These are phyloP conservation scores for Diaporthe sp. DNA, from an alignment of 2,329 filamentous ascomycete species.

Conservation along the genomic window DNA sequence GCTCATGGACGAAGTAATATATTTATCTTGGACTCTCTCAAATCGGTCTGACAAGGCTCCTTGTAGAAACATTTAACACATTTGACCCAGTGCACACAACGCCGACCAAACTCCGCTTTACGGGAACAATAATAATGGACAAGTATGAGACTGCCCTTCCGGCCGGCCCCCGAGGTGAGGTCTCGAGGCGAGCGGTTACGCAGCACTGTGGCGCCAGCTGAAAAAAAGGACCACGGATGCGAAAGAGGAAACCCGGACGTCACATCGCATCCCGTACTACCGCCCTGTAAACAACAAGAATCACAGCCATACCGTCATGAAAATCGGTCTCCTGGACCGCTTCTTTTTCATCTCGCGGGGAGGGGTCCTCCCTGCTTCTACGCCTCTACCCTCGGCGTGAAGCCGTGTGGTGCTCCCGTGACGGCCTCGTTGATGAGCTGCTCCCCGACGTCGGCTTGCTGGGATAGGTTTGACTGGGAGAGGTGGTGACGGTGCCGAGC, in stretches of 20 bases:
- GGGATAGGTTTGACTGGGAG: background rate
- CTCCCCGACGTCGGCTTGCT: slow-evolving; percentile 9
- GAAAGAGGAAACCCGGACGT: background rate
- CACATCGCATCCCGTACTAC: background rate
- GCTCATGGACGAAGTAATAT: no score
- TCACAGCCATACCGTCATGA: background rate
- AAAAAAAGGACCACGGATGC: background rate
- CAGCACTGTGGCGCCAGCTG: slow-evolving; percentile 13
- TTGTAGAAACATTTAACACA: background rate
- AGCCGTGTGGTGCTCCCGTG: slow-evolving; percentile 7
- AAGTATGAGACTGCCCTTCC: background rate
- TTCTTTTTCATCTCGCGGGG: no score
- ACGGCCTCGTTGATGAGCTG: slow-evolving; percentile 12
- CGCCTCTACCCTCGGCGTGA: slow-evolving; percentile 14
- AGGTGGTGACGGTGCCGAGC: background rate
- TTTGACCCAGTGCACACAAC: background rate
- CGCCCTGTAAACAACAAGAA: background rate
- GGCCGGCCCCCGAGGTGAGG: background rate
- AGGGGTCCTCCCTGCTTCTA: no score
- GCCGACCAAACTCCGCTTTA: background rate
- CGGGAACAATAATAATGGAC: background rate
- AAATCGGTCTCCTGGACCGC: no score
- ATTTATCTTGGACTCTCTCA: background rate
- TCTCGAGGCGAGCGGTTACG: slow-evolving; percentile 1
- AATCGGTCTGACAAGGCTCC: background rate